phyloP scores from a whole-genome alignment of 2,329 filamentous ascomycete genomes.

The Colletotrichum gigasporum region DNA sequence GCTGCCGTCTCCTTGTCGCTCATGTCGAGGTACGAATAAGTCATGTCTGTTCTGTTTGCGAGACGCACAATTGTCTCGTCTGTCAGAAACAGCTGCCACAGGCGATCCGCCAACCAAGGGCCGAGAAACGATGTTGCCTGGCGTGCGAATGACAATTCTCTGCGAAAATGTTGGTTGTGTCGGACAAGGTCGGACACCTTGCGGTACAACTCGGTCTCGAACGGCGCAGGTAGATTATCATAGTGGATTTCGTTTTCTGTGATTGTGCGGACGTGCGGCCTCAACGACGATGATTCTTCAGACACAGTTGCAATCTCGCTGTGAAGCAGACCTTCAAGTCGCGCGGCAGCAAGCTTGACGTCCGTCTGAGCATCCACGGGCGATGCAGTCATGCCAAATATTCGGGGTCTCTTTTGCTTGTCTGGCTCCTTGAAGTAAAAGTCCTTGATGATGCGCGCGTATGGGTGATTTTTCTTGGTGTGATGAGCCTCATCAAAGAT shows the following conservation, averaged over 20 bases:
- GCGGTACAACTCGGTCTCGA: conserved; percentile 72
- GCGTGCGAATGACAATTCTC: conserved; percentile 67
- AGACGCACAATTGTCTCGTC: conserved; percentile 70
- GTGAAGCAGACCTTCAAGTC: conserved; percentile 81
- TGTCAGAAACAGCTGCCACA: conserved; percentile 77
- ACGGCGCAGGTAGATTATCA: conserved; percentile 54
- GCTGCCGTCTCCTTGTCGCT: conserved; percentile 63
- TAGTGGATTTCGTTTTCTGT: conserved; percentile 60
- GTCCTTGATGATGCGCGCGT: conserved; percentile 89
- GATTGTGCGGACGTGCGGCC: conserved; percentile 52
- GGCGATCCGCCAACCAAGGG: conserved; percentile 83
- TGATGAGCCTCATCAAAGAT: conserved; percentile 98
- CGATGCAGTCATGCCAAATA: conserved; percentile 97
- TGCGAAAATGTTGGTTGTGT: conserved; percentile 57
- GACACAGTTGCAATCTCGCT: conserved; percentile 82
- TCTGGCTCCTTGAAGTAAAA: conserved; percentile 71
- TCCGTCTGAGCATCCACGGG: conserved; percentile 87
- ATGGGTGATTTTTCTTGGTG: conserved; percentile 92
- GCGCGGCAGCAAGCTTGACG: conserved; percentile 72
- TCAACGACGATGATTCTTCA: conserved; percentile 49
- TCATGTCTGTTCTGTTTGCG: conserved; percentile 58
- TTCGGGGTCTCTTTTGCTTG: conserved; percentile 68
- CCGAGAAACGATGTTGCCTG: conserved; percentile 75
- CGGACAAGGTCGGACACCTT: conserved; percentile 59
- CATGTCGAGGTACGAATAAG: conserved; percentile 36